phyloP scores from a whole-genome alignment of 495 filamentous ascomycete species.

The Peziza echinospora region DNA sequence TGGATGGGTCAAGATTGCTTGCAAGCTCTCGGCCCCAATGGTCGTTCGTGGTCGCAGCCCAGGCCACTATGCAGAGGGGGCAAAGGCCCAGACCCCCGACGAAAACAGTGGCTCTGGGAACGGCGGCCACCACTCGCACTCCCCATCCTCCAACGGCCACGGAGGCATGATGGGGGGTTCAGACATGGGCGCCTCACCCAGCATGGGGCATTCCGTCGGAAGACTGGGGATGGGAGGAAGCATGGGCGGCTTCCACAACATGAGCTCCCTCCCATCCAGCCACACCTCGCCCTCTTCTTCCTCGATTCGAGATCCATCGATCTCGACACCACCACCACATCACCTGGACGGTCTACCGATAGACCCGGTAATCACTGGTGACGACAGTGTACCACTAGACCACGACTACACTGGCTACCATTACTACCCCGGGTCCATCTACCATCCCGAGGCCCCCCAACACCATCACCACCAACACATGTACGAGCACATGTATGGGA shows the following conservation, averaged over 20 bases:
- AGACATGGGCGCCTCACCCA: constrained; percentile 12
- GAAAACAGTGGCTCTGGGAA: constrained; percentile 34
- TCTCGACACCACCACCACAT: constrained; percentile 13
- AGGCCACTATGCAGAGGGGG: constrained; percentile 76
- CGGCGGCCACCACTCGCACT: constrained; percentile 23
- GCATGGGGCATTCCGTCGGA: constrained; percentile 13
- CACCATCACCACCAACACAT: constrained; percentile 13
- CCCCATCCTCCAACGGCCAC: constrained; percentile 16
- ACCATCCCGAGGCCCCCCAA: constrained; percentile 14
- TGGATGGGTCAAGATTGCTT: constrained; percentile 58
- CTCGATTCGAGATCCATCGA: constrained; percentile 17
- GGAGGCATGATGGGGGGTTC: constrained; percentile 15
- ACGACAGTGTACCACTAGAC: constrained; percentile 14
- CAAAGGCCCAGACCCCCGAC: constrained; percentile 43
- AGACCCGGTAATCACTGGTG: constrained; percentile 15
- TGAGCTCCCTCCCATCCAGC: constrained; percentile 12
- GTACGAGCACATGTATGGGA: constrained; percentile 8
- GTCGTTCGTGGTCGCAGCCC: constrained; percentile 85
- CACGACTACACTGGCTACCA: constrained; percentile 17
- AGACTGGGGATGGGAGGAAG: constrained; percentile 7
- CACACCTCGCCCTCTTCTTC: constrained; percentile 16
- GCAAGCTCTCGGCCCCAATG: constrained; percentile 59
- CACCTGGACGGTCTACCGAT: constrained; percentile 19
- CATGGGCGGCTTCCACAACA: constrained; percentile 10
- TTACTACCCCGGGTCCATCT: constrained; percentile 14